phyloP scores from a whole-genome alignment of 1,284 basidiomycete genomes.

The Thecaphora thlaspeos region DNA sequence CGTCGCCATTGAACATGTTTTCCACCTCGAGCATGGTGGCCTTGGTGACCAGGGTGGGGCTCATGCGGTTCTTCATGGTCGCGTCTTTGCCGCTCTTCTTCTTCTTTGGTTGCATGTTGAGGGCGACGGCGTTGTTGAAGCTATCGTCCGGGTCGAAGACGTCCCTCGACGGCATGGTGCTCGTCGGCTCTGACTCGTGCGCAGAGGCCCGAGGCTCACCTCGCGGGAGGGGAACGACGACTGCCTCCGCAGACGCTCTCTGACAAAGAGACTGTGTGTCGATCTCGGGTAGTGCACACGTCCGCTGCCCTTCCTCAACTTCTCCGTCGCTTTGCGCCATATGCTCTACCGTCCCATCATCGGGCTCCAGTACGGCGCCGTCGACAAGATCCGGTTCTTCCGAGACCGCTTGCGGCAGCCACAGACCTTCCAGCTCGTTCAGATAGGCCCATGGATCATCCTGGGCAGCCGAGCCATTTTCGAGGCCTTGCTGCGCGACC shows the following conservation, averaged over 20 bases:
- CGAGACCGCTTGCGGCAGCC: conserved; percentile 30
- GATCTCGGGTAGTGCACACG: too few species aligned
- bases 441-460: conserved; percentile 49
- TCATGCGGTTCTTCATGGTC: conserved; percentile 23
- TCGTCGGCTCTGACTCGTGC: conserved; percentile 16
- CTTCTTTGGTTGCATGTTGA: conserved; percentile 28
- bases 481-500: conserved; percentile 17
- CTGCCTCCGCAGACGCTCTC: too few species aligned
- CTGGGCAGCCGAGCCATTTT: conserved; percentile 5
- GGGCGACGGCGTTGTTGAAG: conserved; percentile 30
- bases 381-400: conserved; percentile 2
- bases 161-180: conserved; percentile 26
- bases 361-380: neutral
- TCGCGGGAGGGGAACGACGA: too few species aligned
- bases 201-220: too few species aligned
- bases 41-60: conserved; percentile 49
- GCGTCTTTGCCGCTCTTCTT: conserved; percentile 33
- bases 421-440: conserved; percentile 36
- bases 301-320: too few species aligned
- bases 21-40: conserved; percentile 49
- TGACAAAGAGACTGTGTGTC: too few species aligned
- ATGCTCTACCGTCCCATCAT: too few species aligned
- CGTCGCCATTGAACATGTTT: conserved; percentile 53
- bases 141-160: conserved; percentile 36
- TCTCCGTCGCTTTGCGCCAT: too few species aligned